A percentile compares a stretch with the other conserved stretches of the same genome.
These are phyloP conservation scores for Dichomitus squalens DNA, from an alignment of 1,284 basidiomycete species.

Conservation along the genomic window DNA sequence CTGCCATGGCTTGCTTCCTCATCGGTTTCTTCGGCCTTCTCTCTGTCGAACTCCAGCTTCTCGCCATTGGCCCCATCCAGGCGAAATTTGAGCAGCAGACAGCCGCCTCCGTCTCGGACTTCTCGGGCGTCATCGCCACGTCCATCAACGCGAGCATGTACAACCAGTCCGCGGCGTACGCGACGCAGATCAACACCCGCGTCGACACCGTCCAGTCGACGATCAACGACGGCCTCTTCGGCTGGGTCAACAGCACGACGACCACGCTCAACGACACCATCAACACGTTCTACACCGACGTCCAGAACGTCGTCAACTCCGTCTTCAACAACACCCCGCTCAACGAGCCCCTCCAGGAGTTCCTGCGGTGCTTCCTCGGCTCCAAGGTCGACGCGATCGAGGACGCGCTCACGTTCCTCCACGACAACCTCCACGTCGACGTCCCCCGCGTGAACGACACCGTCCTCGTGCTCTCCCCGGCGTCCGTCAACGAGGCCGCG, in stretches of 20 bases:
- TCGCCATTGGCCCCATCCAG: slow-evolving; percentile 73
- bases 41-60: slow-evolving; percentile 84
- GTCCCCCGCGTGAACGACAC: slow-evolving; percentile 75
- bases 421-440: slow-evolving; percentile 82
- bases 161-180: slow-evolving; percentile 79
- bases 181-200: slow-evolving; percentile 72
- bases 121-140: slow-evolving; percentile 72
- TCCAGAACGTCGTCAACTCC: slow-evolving; percentile 67
- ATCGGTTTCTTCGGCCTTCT: slow-evolving; percentile 91
- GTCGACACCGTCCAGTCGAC: slow-evolving; percentile 70
- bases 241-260: slow-evolving; percentile 94
- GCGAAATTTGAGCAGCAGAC: slow-evolving; percentile 63
- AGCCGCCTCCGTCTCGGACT: slow-evolving; percentile 60
- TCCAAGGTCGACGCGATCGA: slow-evolving; percentile 88
- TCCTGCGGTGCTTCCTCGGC: slow-evolving; percentile 88
- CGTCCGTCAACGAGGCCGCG: slow-evolving; percentile 73
- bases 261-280: slow-evolving; percentile 83
- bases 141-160: slow-evolving; percentile 82
- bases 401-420: slow-evolving; percentile 88
- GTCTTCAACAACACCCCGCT: slow-evolving; percentile 86
- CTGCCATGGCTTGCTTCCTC: slow-evolving; percentile 86
- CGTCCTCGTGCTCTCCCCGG: slow-evolving; percentile 75
- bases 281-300: slow-evolving; percentile 72
- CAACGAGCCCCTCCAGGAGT: slow-evolving; percentile 81
- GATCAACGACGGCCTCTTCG: slow-evolving; percentile 87